Percentiles rank a stretch among this genome's conserved stretches.
These are phyloP conservation scores for Bipolaris cookei DNA, from an alignment of 2,329 filamentous ascomycete species.

Conservation along the genomic window DNA sequence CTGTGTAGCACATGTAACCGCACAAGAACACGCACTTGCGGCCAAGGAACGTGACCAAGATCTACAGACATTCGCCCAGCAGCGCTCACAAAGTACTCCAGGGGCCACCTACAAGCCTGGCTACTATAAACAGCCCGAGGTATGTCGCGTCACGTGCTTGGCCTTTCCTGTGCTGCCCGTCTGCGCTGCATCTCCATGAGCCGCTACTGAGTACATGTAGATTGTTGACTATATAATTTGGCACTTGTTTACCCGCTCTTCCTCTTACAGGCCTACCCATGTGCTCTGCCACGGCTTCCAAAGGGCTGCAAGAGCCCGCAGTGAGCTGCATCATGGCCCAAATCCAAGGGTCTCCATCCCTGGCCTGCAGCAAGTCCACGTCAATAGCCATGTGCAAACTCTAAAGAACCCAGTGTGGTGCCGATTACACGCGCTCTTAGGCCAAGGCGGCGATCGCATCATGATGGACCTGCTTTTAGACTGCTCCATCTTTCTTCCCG, in stretches of 20 bases:
- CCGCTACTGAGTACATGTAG: constrained; percentile 40
- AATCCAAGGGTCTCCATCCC: constrained; percentile 61
- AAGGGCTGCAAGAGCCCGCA: constrained; percentile 49
- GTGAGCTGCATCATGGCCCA: constrained; percentile 37
- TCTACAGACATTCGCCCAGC: constrained; percentile 55
- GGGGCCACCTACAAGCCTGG: constrained; percentile 40
- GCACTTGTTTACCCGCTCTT: constrained; percentile 70
- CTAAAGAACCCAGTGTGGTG: constrained; percentile 78
- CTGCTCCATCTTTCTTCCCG: constrained; percentile 73
- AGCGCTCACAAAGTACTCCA: constrained; percentile 45
- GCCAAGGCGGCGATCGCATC: constrained; percentile 74
- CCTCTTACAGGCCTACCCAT: constrained; percentile 67
- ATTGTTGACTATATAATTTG: constrained; percentile 66
- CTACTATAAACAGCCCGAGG: constrained; percentile 52
- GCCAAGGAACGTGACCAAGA: constrained; percentile 45
- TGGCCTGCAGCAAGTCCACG: constrained; percentile 67
- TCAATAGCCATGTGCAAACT: constrained; percentile 72
- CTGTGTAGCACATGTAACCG: constrained; percentile 44
- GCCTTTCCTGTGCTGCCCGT: neutral
- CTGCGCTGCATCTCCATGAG: neutral
- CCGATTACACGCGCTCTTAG: constrained; percentile 74
- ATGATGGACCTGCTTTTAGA: constrained; percentile 80
- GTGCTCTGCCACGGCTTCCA: constrained; percentile 85
- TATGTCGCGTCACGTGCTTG: constrained; percentile 36
- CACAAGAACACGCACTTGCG: constrained; percentile 57